Evolutionary conservation across 2,329 filamentous ascomycete species (phyloP), one percentile per base, ranked within the genome.

Genomic region (Torrubiella hemipterigena): DNA sequence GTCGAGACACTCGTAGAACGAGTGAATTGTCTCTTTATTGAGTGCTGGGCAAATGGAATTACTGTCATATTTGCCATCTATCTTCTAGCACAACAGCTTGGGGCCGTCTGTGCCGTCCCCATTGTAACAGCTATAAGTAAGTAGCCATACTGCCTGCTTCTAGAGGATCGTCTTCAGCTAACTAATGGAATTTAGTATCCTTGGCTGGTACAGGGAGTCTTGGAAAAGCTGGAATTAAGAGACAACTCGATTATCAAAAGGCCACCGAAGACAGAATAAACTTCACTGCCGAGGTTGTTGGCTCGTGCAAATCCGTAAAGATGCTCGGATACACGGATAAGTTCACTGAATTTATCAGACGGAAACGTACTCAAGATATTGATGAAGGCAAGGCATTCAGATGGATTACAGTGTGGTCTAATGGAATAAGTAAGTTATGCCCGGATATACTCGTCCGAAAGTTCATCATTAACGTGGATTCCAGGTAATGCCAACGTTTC

Each of bases 261-360:
- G 44, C 50, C n/a, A 51, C 48, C 1, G 50, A 54, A 15, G 40
- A 41, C 9, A 48, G 51, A 5, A 51, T 54, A 27, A 53, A 51
- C 14, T 45, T 54, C 11, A 55, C 49, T 1, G 47, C 50, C 0
- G 46, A 52, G 17, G 42, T 51, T 3, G 34, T 55, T 6, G 36
- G 46, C 4, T 52, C 48, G 1, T 47, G 54, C 17, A 54, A 54
- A 12, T 38, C 47, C 1, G 43, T 52, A n/a, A 55, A 55, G 29
- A 54, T 55, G 49, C 40, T 53, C 2, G 51, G 51, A 0, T 39
- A 47, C 7, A 42, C 50, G 2, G 46, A 51, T 15, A 38, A 37
- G 8, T 50, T 53, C 10, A 33, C 36, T 3, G 30, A 31, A 3
- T 32, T 48, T 1, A 45, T 53, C 31, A 33, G 39, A 10, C 31